Evolutionary conservation across 306 rosid species (phyloP).

Genomic region (Cicer pinnatifidum): DNA sequence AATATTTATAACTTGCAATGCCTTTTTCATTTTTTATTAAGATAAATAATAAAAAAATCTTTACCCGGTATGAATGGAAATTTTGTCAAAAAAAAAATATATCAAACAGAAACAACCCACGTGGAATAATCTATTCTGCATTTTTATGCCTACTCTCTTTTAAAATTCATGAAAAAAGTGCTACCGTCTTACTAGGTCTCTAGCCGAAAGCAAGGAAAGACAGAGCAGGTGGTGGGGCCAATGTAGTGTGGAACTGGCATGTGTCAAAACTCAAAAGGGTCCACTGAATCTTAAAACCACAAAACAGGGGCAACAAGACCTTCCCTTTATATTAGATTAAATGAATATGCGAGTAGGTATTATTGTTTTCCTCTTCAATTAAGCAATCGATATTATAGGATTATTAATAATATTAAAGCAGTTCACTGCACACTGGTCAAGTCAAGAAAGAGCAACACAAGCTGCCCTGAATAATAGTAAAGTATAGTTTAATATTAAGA

Average conservation of each 20-base stretch:
- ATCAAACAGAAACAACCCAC: constrained; percentile 57
- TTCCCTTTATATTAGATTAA: background rate
- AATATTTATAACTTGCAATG: background rate
- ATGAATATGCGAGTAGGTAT: too few species aligned
- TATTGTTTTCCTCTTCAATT: constrained; percentile 9
- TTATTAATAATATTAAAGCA: background rate
- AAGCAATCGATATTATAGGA: background rate
- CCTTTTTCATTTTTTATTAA: background rate
- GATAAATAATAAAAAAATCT: background rate
- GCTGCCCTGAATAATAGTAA: background rate
- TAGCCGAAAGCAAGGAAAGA: constrained; percentile 57
- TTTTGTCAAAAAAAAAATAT: background rate
- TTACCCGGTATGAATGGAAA: background rate
- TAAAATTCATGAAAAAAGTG: constrained; percentile 51
- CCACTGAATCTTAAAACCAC: constrained; percentile 7
- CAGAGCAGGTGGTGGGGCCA: background rate
- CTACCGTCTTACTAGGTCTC: constrained; percentile 54
- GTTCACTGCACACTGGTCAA: background rate
- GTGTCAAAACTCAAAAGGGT: background rate
- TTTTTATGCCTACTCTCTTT: constrained; percentile 10
- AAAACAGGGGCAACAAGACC: background rate
- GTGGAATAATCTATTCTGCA: constrained; percentile 53
- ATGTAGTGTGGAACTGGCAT: background rate
- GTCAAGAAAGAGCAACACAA: background rate
- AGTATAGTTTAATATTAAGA: background rate